These are phyloP conservation scores for Sugiyamaella pinicola DNA, from an alignment of 1,139 yeast genomes.

Conservation along the genomic window DNA sequence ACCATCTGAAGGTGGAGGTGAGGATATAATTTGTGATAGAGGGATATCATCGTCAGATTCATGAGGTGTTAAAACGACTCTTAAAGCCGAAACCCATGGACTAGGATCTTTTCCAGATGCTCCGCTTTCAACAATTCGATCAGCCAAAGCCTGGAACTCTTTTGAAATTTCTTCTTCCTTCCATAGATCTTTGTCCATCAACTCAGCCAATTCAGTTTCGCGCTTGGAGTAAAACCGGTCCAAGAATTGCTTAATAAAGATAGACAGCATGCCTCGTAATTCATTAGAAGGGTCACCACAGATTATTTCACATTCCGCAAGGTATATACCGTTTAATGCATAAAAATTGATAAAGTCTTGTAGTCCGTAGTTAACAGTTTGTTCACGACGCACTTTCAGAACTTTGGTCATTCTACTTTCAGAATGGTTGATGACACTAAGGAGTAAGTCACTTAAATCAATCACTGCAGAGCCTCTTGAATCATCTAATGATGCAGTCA, in stretches of 20 bases:
- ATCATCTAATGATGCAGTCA: slow-evolving; percentile 59
- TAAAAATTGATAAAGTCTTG: slow-evolving; percentile 65
- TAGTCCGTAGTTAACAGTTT: slow-evolving; percentile 57
- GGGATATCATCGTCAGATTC: slow-evolving; percentile 16
- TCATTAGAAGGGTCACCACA: slow-evolving; percentile 70
- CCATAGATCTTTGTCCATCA: slow-evolving; percentile 78
- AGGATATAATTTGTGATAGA: neutral
- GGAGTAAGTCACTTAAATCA: slow-evolving; percentile 50
- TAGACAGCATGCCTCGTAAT: slow-evolving; percentile 66
- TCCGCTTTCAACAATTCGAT: slow-evolving; percentile 57
- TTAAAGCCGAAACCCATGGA: slow-evolving; percentile 14
- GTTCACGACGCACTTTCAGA: slow-evolving; percentile 73
- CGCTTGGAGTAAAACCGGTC: slow-evolving; percentile 58
- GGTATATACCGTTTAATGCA: slow-evolving; percentile 65
- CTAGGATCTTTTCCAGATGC: slow-evolving; percentile 39
- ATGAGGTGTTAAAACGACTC: slow-evolving; percentile 8
- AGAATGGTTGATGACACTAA: slow-evolving; percentile 68
- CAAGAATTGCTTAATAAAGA: slow-evolving; percentile 65
- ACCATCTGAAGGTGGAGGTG: slow-evolving; percentile 8
- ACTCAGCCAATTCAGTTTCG: slow-evolving; percentile 48
- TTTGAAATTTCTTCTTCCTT: slow-evolving; percentile 60
- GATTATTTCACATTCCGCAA: slow-evolving; percentile 81
- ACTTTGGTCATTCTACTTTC: slow-evolving; percentile 80
- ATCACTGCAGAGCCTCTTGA: slow-evolving; percentile 26
- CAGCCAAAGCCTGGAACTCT: slow-evolving; percentile 54